phyloP scores from a whole-genome alignment of 768 basidiomycete genomes.

The Phaeolepiota aurea region DNA sequence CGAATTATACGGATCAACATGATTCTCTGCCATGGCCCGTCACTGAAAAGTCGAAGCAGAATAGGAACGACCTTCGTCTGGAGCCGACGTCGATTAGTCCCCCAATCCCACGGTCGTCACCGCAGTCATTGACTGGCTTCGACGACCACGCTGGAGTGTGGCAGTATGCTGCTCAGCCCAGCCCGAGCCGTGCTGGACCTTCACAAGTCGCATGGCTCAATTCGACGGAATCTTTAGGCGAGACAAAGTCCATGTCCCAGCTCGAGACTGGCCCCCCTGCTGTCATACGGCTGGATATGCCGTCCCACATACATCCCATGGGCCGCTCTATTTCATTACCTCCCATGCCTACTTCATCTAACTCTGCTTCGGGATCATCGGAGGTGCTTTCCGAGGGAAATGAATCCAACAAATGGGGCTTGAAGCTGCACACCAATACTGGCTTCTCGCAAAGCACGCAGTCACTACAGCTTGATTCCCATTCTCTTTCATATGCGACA shows the following conservation, averaged over 20 bases:
- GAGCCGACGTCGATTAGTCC: conserved; percentile 21
- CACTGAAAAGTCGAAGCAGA: conserved; percentile 12
- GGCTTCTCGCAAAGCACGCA: conserved; percentile 29
- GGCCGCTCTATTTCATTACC: conserved; percentile 20
- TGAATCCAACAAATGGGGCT: conserved; percentile 14
- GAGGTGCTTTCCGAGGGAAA: conserved; percentile 10
- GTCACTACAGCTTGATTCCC: conserved; percentile 30
- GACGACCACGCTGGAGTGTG: conserved; percentile 8
- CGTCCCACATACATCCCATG: conserved; percentile 10
- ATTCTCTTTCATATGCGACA: conserved; percentile 15
- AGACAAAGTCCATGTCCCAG: conserved; percentile 4
- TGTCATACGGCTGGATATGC: conserved; percentile 11
- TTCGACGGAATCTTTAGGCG: conserved; percentile 7
- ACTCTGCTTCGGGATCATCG: conserved; percentile 15
- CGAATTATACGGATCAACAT: neutral
- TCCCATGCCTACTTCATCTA: conserved; percentile 10
- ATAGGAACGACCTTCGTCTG: conserved; percentile 10
- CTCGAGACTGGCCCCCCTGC: conserved; percentile 10
- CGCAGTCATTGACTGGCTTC: conserved; percentile 25
- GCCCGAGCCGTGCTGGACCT: conserved; percentile 22
- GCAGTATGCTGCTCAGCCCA: conserved; percentile 12
- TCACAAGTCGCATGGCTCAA: conserved; percentile 30
- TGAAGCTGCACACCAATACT: conserved; percentile 21
- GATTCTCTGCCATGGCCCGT: conserved; percentile 17
- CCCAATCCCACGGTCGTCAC: conserved; percentile 23